Conservation (phyloP, 441 rosid genomes). For the Corymbia calophylla region DNA sequence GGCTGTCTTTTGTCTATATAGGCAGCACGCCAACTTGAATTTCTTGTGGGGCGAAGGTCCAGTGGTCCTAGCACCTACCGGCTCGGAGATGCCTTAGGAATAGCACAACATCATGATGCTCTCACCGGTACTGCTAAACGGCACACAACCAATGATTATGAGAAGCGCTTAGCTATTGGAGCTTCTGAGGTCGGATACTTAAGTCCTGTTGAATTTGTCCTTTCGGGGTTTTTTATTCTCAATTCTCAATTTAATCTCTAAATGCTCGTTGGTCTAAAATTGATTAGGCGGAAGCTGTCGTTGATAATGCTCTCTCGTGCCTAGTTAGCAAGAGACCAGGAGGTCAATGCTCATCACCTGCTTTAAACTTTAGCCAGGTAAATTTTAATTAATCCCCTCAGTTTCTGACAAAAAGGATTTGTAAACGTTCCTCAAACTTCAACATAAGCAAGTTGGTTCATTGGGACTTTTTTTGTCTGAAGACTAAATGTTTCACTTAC, state of each 20-base stretch:
- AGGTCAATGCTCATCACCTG: conserved; percentile 27
- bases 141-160: conserved; percentile 78
- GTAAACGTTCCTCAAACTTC: neutral
- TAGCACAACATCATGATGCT: conserved; percentile 93
- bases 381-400: neutral
- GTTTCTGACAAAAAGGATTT: neutral
- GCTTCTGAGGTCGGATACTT: conserved; percentile 50
- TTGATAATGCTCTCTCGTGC: conserved; percentile 56
- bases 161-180: conserved; percentile 61
- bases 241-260: neutral
- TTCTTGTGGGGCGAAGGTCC: conserved; percentile 49
- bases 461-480: neutral
- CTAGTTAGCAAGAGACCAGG: conserved; percentile 30
- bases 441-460: neutral
- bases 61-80: conserved; percentile 38
- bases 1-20: conserved; percentile 10
- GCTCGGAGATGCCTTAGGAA: conserved; percentile 77
- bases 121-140: conserved; percentile 81
- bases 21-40: conserved; percentile 92
- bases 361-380: conserved; percentile 37
- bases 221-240: neutral
- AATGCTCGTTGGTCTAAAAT: neutral
- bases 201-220: neutral
- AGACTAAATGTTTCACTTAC: neutral
- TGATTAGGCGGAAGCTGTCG: conserved; percentile 53